Base-by-base conservation (phyloP, 331 rosid genomes). In the Acacia pycnantha region DNA sequence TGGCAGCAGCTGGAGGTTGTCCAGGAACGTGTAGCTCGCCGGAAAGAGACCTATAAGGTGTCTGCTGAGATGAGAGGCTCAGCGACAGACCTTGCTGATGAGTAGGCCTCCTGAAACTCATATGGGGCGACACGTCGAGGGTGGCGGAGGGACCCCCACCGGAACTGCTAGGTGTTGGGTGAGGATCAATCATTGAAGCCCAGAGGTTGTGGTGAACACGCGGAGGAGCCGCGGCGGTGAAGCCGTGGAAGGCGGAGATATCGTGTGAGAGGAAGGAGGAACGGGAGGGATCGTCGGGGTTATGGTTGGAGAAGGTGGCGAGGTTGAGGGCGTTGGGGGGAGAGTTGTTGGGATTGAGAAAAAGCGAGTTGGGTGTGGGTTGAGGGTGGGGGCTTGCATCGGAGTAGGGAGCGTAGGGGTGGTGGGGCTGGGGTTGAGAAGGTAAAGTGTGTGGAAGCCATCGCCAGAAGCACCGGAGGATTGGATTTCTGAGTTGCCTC, bases 41-140 rank as follows among this genome's bases (percentile, higher is more conserved):
- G 50, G 86, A 78, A 58, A 81, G 74, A 0, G 88, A 64, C 71
- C 81, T 37, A 3, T 84, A 82, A 19, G 56, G 33, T 0, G 83
- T 71, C 21, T 86, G 88, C 31, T 88, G 91, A 0, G 97, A 88
- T 0, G 97, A 92, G 10, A 92, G 91, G 75, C 88, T 92, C 31
- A 92, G 86, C 2, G 92, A 90, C 86, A 92, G 59, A 0, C 91
- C 94, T 71, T 92, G 97, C 69, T 81, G 91, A 41, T 81, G 91
- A 41, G 78, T 76, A 0, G 87, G 80, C 73, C 85, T 77, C 75
- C 85, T 77, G 79, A 81, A 87, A 26, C 84, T 77, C 67, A 79
- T 74, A n/a, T 77, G 73, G 5, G 77, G 54, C 3, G 75, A 47
- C 5, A 18, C n/a, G 12, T 33, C 72, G 18, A 27, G 22, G 10